Conservation (phyloP, 139 green algal species). For the Chlorella sp. region DNA sequence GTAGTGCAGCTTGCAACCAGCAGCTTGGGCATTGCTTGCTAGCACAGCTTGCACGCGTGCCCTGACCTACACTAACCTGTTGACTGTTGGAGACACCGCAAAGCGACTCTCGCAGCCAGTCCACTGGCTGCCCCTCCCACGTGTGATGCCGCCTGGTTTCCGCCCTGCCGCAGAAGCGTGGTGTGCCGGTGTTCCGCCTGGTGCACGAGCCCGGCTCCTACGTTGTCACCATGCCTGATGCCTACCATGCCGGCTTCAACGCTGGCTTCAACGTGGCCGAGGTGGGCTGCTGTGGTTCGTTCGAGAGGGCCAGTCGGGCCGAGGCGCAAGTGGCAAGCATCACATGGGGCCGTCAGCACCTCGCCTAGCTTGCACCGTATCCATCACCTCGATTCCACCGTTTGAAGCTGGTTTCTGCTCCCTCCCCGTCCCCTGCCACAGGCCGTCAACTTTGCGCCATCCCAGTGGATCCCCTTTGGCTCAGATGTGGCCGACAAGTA, state of each 20-base stretch:
- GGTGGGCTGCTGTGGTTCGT: no score
- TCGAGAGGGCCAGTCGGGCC: no score
- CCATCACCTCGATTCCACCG: no score
- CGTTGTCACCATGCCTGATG: slow-evolving; percentile 90
- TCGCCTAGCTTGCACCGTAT: background rate
- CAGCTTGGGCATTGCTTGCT: background rate
- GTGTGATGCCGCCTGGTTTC: background rate
- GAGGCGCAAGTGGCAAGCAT: no score
- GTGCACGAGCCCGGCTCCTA: slow-evolving; percentile 85
- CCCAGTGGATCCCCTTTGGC: slow-evolving; percentile 88
- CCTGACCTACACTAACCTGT: background rate
- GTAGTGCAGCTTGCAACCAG: no score
- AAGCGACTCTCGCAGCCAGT: no score
- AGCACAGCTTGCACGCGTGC: background rate
- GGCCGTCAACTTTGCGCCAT: slow-evolving; percentile 92
- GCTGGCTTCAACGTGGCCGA: slow-evolving; percentile 75
- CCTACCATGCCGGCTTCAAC: slow-evolving; percentile 91
- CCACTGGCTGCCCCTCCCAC: no score
- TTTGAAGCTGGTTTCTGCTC: background rate
- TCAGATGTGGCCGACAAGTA: slow-evolving; percentile 69
- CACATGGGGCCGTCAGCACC: no score
- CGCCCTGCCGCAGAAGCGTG: slow-evolving; percentile 47
- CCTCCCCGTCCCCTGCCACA: slow-evolving; percentile 55
- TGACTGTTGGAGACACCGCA: no score
- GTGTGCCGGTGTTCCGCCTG: slow-evolving; percentile 83